Percentiles rank a stretch among this genome's conserved stretches.
These are phyloP conservation scores for Leccinum uliginosum DNA, from an alignment of 768 basidiomycete genomes.

Conservation along the genomic window DNA sequence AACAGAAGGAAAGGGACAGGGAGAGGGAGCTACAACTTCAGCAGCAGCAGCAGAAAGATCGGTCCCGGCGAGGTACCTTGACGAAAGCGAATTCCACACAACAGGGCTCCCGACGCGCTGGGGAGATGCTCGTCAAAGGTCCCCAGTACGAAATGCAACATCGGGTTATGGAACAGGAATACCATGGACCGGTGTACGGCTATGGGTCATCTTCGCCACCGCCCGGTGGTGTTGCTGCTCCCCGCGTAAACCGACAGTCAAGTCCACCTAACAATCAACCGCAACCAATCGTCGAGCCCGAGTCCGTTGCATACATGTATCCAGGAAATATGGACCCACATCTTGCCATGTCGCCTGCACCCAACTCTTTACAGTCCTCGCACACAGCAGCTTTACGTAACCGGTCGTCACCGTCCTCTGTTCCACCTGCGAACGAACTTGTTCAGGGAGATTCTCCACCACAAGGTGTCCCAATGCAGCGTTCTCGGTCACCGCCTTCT, in stretches of 20 bases:
- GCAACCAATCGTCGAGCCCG: conserved; percentile 28
- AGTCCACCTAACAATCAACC: conserved; percentile 26
- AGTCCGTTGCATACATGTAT: conserved; percentile 24
- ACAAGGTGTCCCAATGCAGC: conserved; percentile 33
- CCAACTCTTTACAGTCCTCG: conserved; percentile 19
- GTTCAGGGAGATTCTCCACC: conserved; percentile 15
- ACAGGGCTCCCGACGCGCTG: conserved; percentile 53
- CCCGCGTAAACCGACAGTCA: conserved; percentile 24
- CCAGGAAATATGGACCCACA: conserved; percentile 33
- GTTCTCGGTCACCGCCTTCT: conserved; percentile 55
- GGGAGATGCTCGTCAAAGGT: conserved; percentile 82
- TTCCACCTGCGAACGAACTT: conserved; percentile 28
- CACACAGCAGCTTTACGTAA: conserved; percentile 22
- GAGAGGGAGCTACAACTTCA: conserved; percentile 32
- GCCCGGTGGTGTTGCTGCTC: conserved; percentile 18
- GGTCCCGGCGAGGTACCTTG: conserved; percentile 47
- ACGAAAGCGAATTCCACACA: conserved; percentile 58
- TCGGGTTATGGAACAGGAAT: conserved; percentile 88
- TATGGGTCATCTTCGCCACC: conserved; percentile 24
- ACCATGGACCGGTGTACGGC: conserved; percentile 38
- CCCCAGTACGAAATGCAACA: conserved; percentile 96
- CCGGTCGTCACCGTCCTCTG: conserved; percentile 30
- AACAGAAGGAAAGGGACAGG: conserved; percentile 35
- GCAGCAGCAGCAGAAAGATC: conserved; percentile 38
- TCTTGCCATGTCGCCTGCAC: conserved; percentile 46